A percentile compares a stretch with the other conserved stretches of the same genome.
phyloP scores from a whole-genome alignment of 2,329 filamentous ascomycete species.

The Curvularia sp. region DNA sequence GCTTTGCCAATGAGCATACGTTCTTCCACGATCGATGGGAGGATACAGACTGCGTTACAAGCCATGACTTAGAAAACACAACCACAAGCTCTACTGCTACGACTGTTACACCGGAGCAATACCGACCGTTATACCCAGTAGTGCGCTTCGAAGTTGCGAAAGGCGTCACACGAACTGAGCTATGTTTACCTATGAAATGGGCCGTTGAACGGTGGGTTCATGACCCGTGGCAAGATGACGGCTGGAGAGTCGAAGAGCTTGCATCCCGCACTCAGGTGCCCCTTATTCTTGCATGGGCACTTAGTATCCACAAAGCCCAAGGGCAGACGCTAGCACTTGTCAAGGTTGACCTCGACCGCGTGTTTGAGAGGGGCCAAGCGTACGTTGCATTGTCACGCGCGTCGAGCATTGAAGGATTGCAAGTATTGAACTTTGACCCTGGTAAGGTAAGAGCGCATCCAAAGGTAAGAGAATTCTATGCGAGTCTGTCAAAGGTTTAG shows the following conservation, averaged over 20 bases:
- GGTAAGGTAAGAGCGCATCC: conserved; percentile 93
- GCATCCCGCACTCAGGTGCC: conserved; percentile 79
- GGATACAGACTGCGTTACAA: conserved; percentile 57
- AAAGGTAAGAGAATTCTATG: conserved; percentile 86
- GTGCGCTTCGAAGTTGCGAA: neutral
- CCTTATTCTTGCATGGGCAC: conserved; percentile 92
- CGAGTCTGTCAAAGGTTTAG: conserved; percentile 61
- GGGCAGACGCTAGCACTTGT: conserved; percentile 93
- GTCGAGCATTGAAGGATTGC: conserved; percentile 82
- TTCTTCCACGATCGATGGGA: conserved; percentile 48
- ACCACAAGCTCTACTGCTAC: too few relatives aligned
- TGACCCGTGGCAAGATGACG: too few relatives aligned
- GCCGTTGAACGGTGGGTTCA: conserved; percentile 65
- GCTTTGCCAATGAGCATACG: conserved; percentile 75
- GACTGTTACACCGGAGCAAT: neutral
- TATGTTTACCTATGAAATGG: conserved; percentile 58
- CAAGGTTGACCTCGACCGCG: conserved; percentile 88
- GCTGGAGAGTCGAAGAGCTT: conserved; percentile 82
- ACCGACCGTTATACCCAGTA: neutral
- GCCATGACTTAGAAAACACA: too few relatives aligned
- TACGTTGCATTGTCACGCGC: conserved; percentile 96
- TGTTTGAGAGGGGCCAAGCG: conserved; percentile 97
- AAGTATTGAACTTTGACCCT: conserved; percentile 88
- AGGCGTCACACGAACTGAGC: neutral
- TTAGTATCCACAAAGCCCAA: conserved; percentile 98